Evolutionary conservation across 805 yeast species (phyloP).

Genomic region (Peterozyma toletana): DNA sequence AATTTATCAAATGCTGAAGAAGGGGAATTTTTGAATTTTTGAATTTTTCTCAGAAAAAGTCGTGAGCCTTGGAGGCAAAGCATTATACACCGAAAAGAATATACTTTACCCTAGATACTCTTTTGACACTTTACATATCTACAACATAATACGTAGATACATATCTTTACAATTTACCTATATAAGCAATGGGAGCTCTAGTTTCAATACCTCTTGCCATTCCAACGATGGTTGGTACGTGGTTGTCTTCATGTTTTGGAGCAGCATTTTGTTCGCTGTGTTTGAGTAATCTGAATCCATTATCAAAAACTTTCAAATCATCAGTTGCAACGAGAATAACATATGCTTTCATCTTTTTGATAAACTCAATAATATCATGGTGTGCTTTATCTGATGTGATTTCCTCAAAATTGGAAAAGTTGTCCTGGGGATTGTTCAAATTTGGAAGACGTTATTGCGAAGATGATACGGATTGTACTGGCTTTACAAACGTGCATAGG

Average conservation of each 20-base stretch:
- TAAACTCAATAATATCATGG: constrained; percentile 88
- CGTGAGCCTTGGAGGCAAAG: too few relatives aligned
- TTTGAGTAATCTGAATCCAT: constrained; percentile 26
- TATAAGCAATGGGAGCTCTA: constrained; percentile 48
- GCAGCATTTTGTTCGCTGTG: constrained; percentile 73
- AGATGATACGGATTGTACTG: constrained; percentile 74
- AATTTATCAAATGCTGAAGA: too few relatives aligned
- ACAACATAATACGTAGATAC: neutral
- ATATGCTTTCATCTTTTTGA: constrained; percentile 71
- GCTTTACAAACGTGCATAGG: constrained; percentile 92
- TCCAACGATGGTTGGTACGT: constrained; percentile 48
- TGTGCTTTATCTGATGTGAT: constrained; percentile 80
- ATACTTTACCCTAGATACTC: too few relatives aligned
- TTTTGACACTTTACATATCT: too few relatives aligned
- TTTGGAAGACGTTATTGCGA: constrained; percentile 52
- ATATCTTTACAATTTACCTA: neutral
- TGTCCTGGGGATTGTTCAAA: constrained; percentile 63
- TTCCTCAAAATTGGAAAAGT: constrained; percentile 60
- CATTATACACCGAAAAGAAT: too few relatives aligned
- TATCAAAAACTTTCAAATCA: constrained; percentile 46
- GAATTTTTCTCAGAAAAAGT: neutral
- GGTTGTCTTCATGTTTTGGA: constrained; percentile 71
- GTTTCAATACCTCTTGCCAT: constrained; percentile 64
- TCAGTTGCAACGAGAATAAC: constrained; percentile 79
- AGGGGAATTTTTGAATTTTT: too few relatives aligned